These are phyloP conservation scores for Digitaria exilis DNA, from an alignment of 202 grass and related monocot genomes.

Conservation along the genomic window DNA sequence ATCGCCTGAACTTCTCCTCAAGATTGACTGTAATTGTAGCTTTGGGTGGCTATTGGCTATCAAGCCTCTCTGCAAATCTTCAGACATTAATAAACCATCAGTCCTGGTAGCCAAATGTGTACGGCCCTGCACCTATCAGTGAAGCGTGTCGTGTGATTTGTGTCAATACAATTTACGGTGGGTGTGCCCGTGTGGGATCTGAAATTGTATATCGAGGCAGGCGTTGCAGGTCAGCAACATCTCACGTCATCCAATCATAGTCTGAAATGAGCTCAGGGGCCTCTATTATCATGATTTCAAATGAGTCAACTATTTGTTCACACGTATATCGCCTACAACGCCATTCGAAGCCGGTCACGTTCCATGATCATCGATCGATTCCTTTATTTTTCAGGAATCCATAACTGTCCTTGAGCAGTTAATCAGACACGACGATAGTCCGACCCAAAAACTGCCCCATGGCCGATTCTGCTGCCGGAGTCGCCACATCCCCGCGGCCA, in stretches of 20 bases:
- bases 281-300: background rate
- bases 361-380: no score
- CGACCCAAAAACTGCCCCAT: background rate
- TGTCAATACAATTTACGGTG: background rate
- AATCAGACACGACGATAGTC: background rate
- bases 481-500: background rate
- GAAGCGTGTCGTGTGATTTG: background rate
- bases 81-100: background rate
- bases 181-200: background rate
- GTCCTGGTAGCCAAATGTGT: background rate
- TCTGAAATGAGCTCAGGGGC: background rate
- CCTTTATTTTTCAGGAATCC: background rate
- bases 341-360: background rate
- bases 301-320: no score
- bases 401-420: background rate
- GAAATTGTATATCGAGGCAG: no score
- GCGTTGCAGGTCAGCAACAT: no score
- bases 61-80: background rate
- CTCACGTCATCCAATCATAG: no score
- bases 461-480: background rate
- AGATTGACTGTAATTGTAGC: background rate
- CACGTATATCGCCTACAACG: background rate
- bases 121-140: background rate
- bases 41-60: background rate
- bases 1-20: background rate